Base-by-base conservation (phyloP, 139 green algal species). In the Chlorokybus atmophyticus region DNA sequence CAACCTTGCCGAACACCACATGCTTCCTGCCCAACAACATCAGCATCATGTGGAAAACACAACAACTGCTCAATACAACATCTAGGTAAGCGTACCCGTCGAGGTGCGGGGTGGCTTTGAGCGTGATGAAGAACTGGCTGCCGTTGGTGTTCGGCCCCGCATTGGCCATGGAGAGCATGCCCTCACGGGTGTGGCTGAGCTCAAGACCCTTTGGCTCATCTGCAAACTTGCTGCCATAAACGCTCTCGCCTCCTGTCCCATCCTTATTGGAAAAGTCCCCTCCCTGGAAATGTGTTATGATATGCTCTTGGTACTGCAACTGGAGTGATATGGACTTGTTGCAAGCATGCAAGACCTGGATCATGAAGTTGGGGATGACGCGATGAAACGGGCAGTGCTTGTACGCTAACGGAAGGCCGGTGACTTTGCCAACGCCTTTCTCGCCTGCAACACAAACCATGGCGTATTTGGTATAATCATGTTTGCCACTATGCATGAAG, bases 291-390 rank as follows among this genome's bases (percentile, higher is more conserved):
- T n/a, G n/a, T n/a, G n/a, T n/a, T n/a, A n/a, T n/a, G n/a, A n/a
- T n/a, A n/a, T n/a, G n/a, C n/a, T n/a, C n/a, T n/a, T n/a, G n/a
- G n/a, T n/a, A n/a, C n/a, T n/a, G n/a, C n/a, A n/a, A n/a, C n/a
- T n/a, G n/a, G n/a, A n/a, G n/a, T n/a, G n/a, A n/a, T n/a, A n/a
- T n/a, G n/a, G n/a, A n/a, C n/a, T n/a, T n/a, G n/a, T n/a, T n/a
- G n/a, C 40, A 40, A 30, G 38, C 23, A 56, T 40, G 25, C 57
- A 54, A 70, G 7, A 68, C 87, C 71, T 94, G 87, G 29, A 85
- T 52, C 86, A 95, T 94, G 59, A 93, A 92, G 24, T 85, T 68
- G 6, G 81, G 81, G 51, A 94, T 94, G 39, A 95, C 58, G 53
- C 90, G 75, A 64, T 96, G 88, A 78, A 96, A 76, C 40, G 66